phyloP scores from a whole-genome alignment of 2,329 filamentous ascomycete species.

The Paracamarosporium sp. region DNA sequence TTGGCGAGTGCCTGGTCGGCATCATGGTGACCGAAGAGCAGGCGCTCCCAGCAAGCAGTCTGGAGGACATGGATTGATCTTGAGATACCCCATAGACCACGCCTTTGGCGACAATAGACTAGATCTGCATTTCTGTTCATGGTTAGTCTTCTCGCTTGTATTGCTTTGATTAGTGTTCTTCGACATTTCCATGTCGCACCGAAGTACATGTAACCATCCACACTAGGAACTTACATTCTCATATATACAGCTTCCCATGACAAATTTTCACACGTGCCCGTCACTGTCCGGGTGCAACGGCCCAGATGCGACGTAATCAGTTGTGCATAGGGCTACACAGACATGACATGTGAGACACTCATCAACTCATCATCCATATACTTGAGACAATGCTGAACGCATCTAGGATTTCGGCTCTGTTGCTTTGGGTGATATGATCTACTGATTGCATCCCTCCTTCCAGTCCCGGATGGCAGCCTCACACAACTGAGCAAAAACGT shows the following conservation, averaged over 20 bases:
- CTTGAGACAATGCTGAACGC: background rate
- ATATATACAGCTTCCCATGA: background rate
- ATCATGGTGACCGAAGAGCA: conserved; percentile 65
- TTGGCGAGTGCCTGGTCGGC: conserved; percentile 67
- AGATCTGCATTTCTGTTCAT: background rate
- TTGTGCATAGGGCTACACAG: background rate
- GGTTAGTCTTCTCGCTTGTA: background rate
- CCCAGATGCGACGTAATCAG: background rate
- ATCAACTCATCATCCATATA: background rate
- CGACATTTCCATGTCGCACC: background rate
- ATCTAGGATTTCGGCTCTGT: background rate
- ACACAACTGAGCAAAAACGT: too few species aligned
- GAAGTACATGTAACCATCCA: too few species aligned
- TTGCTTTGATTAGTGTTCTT: background rate
- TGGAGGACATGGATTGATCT: conserved; percentile 68
- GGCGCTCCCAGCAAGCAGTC: conserved; percentile 32
- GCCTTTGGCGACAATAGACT: background rate
- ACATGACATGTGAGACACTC: background rate
- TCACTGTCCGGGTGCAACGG: background rate
- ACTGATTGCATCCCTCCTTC: background rate
- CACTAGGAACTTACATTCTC: background rate
- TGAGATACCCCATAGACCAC: conserved; percentile 23
- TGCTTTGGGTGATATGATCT: background rate
- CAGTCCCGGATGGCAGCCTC: background rate
- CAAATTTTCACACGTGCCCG: background rate